These are phyloP conservation scores for Aphanomyces stellatus DNA, from an alignment of 352 stramenopile species.

Conservation along the genomic window DNA sequence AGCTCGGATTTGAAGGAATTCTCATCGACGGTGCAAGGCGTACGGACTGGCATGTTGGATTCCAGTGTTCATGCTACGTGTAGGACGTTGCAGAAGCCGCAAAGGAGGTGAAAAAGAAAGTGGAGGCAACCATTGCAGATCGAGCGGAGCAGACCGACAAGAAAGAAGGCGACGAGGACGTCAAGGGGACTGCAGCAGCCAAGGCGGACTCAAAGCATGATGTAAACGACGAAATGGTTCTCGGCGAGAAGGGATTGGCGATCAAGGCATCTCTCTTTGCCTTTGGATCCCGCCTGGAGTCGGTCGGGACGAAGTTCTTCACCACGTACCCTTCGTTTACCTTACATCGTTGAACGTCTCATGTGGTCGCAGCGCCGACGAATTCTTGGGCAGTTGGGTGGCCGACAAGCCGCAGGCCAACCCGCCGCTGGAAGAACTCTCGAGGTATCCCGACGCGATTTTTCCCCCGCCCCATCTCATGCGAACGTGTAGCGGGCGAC, in stretches of 20 bases:
- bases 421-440: not conserved
- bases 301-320: constrained; percentile 55
- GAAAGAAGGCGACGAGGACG: not conserved
- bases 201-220: no score
- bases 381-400: constrained; percentile 40
- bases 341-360: not conserved
- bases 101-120: constrained; percentile 40
- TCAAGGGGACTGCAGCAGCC: not conserved
- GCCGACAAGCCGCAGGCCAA: not conserved
- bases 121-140: constrained; percentile 40
- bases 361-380: constrained; percentile 33
- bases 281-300: constrained; percentile 42
- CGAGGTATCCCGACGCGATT: not conserved
- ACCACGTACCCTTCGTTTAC: not conserved
- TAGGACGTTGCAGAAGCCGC: constrained; percentile 49
- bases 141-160: constrained; percentile 21
- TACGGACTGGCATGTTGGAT: not conserved
- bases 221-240: no score
- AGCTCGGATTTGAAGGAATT: constrained; percentile 69
- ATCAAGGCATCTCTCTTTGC: constrained; percentile 44
- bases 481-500: constrained; percentile 31
- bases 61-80: not conserved
- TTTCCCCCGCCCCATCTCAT: not conserved
- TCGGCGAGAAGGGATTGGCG: not conserved
- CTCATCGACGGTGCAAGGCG: constrained; percentile 52